phyloP scores from a whole-genome alignment of 495 filamentous ascomycete species.

The Copromyces sp. region DNA sequence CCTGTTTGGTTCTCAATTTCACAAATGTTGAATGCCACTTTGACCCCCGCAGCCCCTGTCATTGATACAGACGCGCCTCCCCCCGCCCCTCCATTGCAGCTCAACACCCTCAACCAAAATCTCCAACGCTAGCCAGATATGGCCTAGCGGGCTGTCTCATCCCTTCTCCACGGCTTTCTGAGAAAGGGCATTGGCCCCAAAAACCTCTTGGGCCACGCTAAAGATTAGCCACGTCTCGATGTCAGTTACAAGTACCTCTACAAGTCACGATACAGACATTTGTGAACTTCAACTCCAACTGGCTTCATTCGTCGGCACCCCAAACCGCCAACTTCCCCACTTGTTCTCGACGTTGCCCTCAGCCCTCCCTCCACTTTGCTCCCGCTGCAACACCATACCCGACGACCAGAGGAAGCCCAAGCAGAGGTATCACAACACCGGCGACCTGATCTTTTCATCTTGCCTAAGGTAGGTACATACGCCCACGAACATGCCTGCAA shows the following conservation, averaged over 20 bases:
- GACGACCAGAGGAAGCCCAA: not conserved
- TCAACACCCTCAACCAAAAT: slow-evolving; percentile 25
- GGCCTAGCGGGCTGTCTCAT: slow-evolving; percentile 8
- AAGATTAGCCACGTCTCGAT: not conserved
- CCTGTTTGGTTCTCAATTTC: not conserved
- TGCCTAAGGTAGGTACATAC: not conserved
- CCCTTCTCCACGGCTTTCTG: slow-evolving; percentile 14
- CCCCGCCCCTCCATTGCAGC: slow-evolving; percentile 7
- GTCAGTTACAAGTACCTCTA: not conserved
- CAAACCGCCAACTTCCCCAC: not conserved
- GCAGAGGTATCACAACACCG: not conserved
- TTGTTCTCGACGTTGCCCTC: not conserved
- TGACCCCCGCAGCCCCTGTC: slow-evolving; percentile 12
- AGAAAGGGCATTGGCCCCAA: not conserved
- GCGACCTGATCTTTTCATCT: not conserved
- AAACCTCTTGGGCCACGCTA: not conserved
- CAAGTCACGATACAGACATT: not conserved
- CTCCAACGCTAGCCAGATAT: slow-evolving; percentile 8
- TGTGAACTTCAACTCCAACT: not conserved
- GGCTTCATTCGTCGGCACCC: not conserved
- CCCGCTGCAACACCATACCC: not conserved
- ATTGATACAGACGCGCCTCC: slow-evolving; percentile 8
- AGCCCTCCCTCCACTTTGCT: not conserved
- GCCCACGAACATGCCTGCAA: not conserved
- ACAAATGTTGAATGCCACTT: slow-evolving; percentile 28